These are phyloP conservation scores for Arthrinium phaeospermum DNA, from an alignment of 2,329 filamentous ascomycete species.

Conservation along the genomic window DNA sequence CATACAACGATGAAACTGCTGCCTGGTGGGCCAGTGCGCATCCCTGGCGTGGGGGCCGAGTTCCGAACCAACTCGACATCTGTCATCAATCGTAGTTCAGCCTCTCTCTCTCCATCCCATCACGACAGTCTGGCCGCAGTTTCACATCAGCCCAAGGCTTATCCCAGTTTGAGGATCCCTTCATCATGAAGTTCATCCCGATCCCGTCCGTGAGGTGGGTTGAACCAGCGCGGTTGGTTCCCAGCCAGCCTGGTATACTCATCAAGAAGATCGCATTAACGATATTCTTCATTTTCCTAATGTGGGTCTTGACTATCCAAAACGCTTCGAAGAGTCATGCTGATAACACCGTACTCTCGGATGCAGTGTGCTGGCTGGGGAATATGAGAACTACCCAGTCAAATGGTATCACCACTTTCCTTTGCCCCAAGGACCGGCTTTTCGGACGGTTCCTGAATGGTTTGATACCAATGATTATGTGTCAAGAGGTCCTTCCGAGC, in stretches of 20 bases:
- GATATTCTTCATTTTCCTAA: not conserved
- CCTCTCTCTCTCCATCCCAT: too few relatives aligned
- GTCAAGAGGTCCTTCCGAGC: not conserved
- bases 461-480: not conserved
- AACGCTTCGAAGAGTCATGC: not conserved
- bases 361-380: not conserved
- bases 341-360: not conserved
- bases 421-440: not conserved
- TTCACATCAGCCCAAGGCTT: not conserved
- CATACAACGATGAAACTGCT: too few relatives aligned
- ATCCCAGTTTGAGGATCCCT: not conserved
- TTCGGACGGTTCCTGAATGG: not conserved
- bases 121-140: too few relatives aligned
- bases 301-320: not conserved
- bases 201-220: not conserved
- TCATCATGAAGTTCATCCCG: not conserved
- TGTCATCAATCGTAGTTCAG: too few relatives aligned
- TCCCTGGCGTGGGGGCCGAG: too few relatives aligned
- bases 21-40: too few relatives aligned
- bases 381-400: not conserved
- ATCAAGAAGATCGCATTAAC: not conserved
- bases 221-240: not conserved
- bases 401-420: not conserved
- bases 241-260: not conserved
- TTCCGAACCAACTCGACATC: too few relatives aligned